phyloP scores from a whole-genome alignment of 352 stramenopile species.

The Elongisporangium prolatum region DNA sequence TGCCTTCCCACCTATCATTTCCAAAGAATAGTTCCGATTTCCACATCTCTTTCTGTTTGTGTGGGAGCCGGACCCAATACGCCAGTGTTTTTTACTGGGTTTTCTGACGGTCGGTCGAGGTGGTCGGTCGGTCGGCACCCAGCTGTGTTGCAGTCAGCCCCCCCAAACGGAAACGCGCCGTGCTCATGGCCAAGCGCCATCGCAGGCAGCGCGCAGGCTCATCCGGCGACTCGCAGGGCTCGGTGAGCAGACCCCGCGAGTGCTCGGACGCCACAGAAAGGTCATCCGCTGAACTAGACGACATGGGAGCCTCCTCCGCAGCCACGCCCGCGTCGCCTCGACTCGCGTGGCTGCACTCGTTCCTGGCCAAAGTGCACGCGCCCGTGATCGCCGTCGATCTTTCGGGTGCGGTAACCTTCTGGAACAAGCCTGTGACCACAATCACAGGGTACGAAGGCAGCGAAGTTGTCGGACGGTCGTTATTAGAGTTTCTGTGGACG shows the following conservation, averaged over 20 bases:
- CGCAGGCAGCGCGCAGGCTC: not conserved
- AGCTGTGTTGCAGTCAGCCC: not conserved
- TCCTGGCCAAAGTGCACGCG: conserved; percentile 49
- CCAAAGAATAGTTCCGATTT: not conserved
- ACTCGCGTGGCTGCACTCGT: conserved; percentile 7
- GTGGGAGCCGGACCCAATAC: not conserved
- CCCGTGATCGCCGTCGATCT: conserved; percentile 35
- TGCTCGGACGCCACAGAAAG: not conserved
- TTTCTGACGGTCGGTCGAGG: not conserved
- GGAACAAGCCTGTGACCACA: conserved; percentile 53
- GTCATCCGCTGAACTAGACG: not conserved
- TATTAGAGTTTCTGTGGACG: conserved; percentile 32
- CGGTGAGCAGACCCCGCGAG: not conserved
- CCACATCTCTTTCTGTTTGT: not conserved
- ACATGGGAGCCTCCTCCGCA: not conserved
- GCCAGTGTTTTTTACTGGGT: not conserved
- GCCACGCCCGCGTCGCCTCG: not conserved
- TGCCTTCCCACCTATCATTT: not conserved
- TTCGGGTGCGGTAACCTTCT: conserved; percentile 43
- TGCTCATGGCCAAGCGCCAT: not conserved
- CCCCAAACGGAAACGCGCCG: not conserved
- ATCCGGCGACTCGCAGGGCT: not conserved
- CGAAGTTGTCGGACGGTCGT: conserved; percentile 21
- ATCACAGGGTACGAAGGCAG: conserved; percentile 24
- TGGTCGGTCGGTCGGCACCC: not conserved